Percentiles rank a stretch among this genome's conserved stretches.
phyloP scores from a whole-genome alignment of 1,139 yeast species.

The Protomyces gravidus region DNA sequence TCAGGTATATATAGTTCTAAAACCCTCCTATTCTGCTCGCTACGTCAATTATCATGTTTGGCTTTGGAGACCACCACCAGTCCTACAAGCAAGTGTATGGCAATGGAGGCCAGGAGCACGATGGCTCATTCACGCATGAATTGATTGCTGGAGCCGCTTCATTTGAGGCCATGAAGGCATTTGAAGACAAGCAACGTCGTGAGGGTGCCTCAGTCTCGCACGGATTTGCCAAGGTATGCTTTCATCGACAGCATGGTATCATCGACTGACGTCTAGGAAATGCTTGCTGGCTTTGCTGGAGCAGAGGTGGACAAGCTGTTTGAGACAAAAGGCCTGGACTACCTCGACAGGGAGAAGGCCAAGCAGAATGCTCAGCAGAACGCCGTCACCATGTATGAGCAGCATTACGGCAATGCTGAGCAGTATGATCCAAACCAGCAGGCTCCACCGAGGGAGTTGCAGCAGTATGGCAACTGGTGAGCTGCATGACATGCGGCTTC shows the following conservation, averaged over 20 bases:
- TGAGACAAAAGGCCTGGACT: constrained; percentile 41
- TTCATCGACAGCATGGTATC: neutral
- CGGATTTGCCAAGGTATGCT: constrained; percentile 25
- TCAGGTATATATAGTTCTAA: no score
- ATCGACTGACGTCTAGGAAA: constrained; percentile 39
- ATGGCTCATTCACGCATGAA: constrained; percentile 38
- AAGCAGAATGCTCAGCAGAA: constrained; percentile 21
- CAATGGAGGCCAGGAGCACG: constrained; percentile 25
- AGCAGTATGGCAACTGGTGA: constrained; percentile 10
- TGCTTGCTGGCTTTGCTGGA: constrained; percentile 40
- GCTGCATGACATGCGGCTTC: no score
- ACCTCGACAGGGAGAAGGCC: constrained; percentile 39
- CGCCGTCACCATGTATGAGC: constrained; percentile 36
- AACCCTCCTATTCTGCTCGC: no score
- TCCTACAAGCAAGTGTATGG: constrained; percentile 1
- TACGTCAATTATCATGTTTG: neutral
- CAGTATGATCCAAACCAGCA: constrained; percentile 31
- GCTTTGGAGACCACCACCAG: neutral
- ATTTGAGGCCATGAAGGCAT: constrained; percentile 37
- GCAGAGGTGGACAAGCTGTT: constrained; percentile 41
- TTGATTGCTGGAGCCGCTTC: constrained; percentile 41
- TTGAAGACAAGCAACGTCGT: constrained; percentile 35
- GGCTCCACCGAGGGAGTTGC: constrained; percentile 9
- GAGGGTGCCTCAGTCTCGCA: constrained; percentile 40
- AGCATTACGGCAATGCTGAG: constrained; percentile 38